A percentile compares a stretch with the other conserved stretches of the same genome.
These are phyloP conservation scores for Peronospora tabacina DNA, from an alignment of 352 stramenopile genomes.

Conservation along the genomic window DNA sequence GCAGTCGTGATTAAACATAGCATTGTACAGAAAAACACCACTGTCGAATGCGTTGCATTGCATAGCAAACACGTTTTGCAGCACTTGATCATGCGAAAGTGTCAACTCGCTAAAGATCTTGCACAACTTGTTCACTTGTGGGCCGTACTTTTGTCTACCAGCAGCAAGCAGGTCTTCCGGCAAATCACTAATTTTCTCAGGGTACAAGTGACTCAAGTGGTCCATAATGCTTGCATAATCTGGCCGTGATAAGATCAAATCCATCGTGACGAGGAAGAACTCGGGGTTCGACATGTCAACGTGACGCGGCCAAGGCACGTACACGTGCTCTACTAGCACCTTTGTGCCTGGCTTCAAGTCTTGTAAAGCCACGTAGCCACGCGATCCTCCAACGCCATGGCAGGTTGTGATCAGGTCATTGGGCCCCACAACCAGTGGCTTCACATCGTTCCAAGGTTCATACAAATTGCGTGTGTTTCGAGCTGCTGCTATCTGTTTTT, in stretches of 20 bases:
- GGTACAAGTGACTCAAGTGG: constrained; percentile 81
- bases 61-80: constrained; percentile 86
- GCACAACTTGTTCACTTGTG: constrained; percentile 45
- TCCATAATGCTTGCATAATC: constrained; percentile 66
- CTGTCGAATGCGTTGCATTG: constrained; percentile 93
- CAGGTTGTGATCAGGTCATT: constrained; percentile 60
- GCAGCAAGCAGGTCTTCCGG: constrained; percentile 44
- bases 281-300: constrained; percentile 66
- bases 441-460: constrained; percentile 63
- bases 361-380: constrained; percentile 80
- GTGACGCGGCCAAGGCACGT: constrained; percentile 84
- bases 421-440: constrained; percentile 75
- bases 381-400: constrained; percentile 58
- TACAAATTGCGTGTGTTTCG: constrained; percentile 37
- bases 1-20: constrained; percentile 93
- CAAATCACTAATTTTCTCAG: constrained; percentile 70
- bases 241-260: constrained; percentile 59
- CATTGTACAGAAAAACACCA: constrained; percentile 89
- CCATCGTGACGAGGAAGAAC: constrained; percentile 87
- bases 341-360: constrained; percentile 83
- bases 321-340: constrained; percentile 86
- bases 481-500: constrained; percentile 2
- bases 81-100: constrained; percentile 59
- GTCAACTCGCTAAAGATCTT: constrained; percentile 39
- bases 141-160: constrained; percentile 49